Evolutionary conservation across 2,329 filamentous ascomycete genomes (phyloP), one percentile per base, ranked within the genome.

Genomic region (Neurospora sp.): DNA sequence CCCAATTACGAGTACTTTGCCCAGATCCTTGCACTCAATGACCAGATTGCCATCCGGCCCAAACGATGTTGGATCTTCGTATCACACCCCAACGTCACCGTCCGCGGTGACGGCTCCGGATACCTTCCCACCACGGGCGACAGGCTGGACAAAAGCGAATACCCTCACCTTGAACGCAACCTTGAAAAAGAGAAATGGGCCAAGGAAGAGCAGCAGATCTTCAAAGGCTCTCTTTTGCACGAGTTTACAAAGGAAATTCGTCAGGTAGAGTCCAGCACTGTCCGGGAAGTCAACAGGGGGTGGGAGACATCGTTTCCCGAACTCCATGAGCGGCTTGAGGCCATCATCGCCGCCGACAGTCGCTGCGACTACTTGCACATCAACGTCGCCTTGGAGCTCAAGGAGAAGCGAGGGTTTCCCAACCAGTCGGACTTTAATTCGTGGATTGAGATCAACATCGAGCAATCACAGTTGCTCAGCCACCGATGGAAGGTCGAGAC

Each of bases 1-100:
- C 86, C 86, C 66, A 88, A 88, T 78, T 89, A 88, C 73, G 85
- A 87, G 70, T 88, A 89, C 78, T 88, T 88, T 74, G 82, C 83
- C 11, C 83, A 85, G 75, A 83, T 88, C 4, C 78, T 89, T 19
- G 82, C 81, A 19, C 81, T 86, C 66, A 85, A 88, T 77, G 82
- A 83, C 19, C 80, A 83, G 65, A 85, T 88, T 36, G 82, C 83
- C 39, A 80, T 88, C 67, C 81, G 84, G 23, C 86, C 86, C 28
- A 88, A 86, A 80, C 85, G 85, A 12, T 86, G 85, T 76, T 87
- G 86, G 81, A 83, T 88, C 73, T 87, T 86, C 86, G 37, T 87
- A 83, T n/a, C 86, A 83, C 23, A 82, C 82, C 8, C 81, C 83
- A 69, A 82, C 86, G 70, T 83, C 79, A 71, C 80, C 17, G 76